Evolutionary conservation across 2,329 filamentous ascomycete species (phyloP).

Genomic region (Neofusicoccum sp.): DNA sequence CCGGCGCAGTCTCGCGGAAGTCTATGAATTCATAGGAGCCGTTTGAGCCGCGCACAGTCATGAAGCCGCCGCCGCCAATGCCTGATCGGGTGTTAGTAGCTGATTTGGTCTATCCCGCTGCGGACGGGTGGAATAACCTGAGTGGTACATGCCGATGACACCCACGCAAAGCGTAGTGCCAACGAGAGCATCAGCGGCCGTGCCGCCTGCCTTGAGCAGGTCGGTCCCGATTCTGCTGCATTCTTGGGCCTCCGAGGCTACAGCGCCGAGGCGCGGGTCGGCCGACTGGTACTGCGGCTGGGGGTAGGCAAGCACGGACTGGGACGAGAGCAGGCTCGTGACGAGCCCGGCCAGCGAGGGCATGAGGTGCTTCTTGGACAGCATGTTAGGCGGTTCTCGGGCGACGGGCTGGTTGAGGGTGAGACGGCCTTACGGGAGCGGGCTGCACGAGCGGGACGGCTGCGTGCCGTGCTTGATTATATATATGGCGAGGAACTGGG

Average conservation of each 20-base stretch:
- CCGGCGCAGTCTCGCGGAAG: constrained; percentile 84
- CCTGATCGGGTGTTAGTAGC: constrained; percentile 48
- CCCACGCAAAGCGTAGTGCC: constrained; percentile 49
- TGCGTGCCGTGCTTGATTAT: neutral
- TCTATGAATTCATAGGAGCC: constrained; percentile 85
- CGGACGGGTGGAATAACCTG: constrained; percentile 21
- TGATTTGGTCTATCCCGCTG: too few species aligned
- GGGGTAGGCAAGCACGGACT: constrained; percentile 11
- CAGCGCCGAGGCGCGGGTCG: constrained; percentile 38
- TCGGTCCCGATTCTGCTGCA: constrained; percentile 49
- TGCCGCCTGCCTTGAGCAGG: constrained; percentile 49
- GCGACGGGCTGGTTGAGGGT: neutral
- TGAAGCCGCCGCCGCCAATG: constrained; percentile 88
- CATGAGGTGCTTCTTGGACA: constrained; percentile 10
- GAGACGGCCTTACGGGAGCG: neutral
- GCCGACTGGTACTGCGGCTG: neutral
- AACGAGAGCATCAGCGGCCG: constrained; percentile 51
- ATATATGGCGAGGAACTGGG: neutral
- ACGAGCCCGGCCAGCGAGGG: constrained; percentile 15
- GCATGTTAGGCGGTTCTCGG: constrained; percentile 1
- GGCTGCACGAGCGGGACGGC: neutral
- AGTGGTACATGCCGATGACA: constrained; percentile 49
- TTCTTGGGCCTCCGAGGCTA: constrained; percentile 45
- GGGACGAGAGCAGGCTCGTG: constrained; percentile 12
- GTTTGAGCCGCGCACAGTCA: constrained; percentile 69